Evolutionary conservation across 176 grass and related monocot genomes (phyloP).

Genomic region (Neostapfia colusana): DNA sequence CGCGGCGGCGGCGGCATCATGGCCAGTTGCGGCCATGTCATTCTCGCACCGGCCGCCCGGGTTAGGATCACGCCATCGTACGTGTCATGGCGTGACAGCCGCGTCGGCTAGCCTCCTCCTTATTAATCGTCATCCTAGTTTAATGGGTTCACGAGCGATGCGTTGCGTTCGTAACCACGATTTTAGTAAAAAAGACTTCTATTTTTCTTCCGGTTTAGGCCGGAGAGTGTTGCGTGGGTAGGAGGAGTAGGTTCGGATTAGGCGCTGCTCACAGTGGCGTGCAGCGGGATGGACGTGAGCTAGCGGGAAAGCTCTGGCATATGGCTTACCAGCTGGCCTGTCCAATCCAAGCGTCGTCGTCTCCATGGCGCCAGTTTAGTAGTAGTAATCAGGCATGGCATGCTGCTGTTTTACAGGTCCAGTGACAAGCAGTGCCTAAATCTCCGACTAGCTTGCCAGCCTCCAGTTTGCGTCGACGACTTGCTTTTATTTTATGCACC

Average conservation of each 20-base stretch:
- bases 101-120: background rate
- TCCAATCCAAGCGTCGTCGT: too few relatives aligned
- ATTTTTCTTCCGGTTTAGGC: background rate
- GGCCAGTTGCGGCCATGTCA: slow-evolving; percentile 35
- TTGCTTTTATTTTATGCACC: too few relatives aligned
- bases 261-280: background rate
- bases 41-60: slow-evolving; percentile 11
- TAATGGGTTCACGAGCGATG: background rate
- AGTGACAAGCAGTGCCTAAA: too few relatives aligned
- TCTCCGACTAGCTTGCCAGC: too few relatives aligned
- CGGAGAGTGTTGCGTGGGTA: too few relatives aligned
- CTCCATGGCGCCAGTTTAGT: background rate
- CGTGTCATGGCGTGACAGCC: background rate
- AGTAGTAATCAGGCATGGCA: background rate
- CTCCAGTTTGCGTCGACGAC: too few relatives aligned
- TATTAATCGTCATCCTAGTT: background rate
- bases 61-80: background rate
- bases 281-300: background rate
- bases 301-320: background rate
- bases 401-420: background rate
- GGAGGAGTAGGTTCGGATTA: background rate
- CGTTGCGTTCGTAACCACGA: background rate
- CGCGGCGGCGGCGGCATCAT: background rate
- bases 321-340: background rate
- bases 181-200: background rate